Evolutionary conservation across 148 eudicot species (phyloP), one percentile per base, ranked within the genome.

Genomic region (Silene uniflora): DNA sequence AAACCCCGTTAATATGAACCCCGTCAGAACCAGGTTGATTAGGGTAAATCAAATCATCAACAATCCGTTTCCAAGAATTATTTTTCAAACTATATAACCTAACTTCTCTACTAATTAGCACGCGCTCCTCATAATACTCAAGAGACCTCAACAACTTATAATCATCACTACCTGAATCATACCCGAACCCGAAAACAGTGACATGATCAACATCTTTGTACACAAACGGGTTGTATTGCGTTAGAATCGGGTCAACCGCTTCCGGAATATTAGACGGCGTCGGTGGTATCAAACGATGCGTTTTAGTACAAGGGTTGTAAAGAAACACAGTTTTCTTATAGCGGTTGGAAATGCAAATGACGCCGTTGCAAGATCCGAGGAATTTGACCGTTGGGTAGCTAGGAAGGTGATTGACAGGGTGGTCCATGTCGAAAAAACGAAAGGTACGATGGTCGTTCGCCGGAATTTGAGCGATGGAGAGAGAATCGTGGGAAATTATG

Each of bases 331-430:
- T n/a, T 3, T 19, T 60, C 22, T 73, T 60, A 27, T 2, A 42
- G 2, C 49, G 19, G 18, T 73, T 67, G 55, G 76, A 61, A 22
- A 73, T 44, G 64, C 68, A 73, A 42, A 62, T 2, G 56, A 73
- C 7, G 27, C 67, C 68, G 27, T 62, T 42, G 10, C 67, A 39
- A 6, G 67, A 12, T 3, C 68, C 76, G 7, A 73, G 5, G 13
- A 61, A 5, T 21, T 73, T 11, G 39, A 60, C 24, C 5, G 25
- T 46, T 17, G 21, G 19, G 76, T 35, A 8, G 17, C 4, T 14
- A 1, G 10, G 60, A 60, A 25, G 60, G 73, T 23, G 61, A 1
- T 42, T 22, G 4, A 39, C 55, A 42, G 68, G 76, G 56, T 73
- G 67, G 24, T 73, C 39, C 7, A 73, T 32, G n/a, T 23, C 67